These are phyloP conservation scores for Fusarium sarcochroum DNA, from an alignment of 2,329 filamentous ascomycete genomes.

Conservation along the genomic window DNA sequence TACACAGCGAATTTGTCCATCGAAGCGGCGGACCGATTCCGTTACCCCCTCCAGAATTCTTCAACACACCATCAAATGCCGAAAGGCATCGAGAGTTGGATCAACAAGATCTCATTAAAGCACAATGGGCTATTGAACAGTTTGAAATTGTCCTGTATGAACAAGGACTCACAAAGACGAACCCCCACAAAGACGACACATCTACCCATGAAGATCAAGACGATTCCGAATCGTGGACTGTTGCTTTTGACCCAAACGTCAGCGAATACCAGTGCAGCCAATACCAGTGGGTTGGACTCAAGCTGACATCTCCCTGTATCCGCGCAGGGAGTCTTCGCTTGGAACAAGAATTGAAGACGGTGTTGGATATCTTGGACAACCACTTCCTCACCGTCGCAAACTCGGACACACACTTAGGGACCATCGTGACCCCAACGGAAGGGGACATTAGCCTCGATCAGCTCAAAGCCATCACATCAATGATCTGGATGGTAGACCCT, in stretches of 20 bases:
- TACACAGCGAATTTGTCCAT: neutral
- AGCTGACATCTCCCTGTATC: slow-evolving; percentile 27
- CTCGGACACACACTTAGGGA: slow-evolving; percentile 21
- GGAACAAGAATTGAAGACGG: neutral
- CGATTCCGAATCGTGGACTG: slow-evolving; percentile 10
- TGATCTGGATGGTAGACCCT: slow-evolving; percentile 38
- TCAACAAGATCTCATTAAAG: slow-evolving; percentile 1
- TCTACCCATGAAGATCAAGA: neutral
- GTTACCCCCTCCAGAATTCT: neutral
- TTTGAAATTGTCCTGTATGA: slow-evolving; percentile 1
- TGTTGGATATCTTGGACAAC: slow-evolving; percentile 16
- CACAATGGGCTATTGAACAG: slow-evolving; percentile 19
- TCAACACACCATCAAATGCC: neutral
- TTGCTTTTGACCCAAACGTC: slow-evolving; percentile 17
- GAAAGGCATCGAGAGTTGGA: neutral
- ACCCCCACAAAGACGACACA: neutral
- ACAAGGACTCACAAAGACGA: neutral
- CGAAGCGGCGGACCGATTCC: neutral
- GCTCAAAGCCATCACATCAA: slow-evolving; percentile 19
- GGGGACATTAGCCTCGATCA: slow-evolving; percentile 1
- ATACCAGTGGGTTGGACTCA: slow-evolving; percentile 35
- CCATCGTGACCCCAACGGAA: slow-evolving; percentile 1
- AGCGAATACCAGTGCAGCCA: slow-evolving; percentile 19
- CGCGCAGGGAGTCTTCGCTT: neutral
- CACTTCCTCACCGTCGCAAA: slow-evolving; percentile 24